phyloP scores from a whole-genome alignment of 352 stramenopile species.

The Thalassiosira mediterranea region DNA sequence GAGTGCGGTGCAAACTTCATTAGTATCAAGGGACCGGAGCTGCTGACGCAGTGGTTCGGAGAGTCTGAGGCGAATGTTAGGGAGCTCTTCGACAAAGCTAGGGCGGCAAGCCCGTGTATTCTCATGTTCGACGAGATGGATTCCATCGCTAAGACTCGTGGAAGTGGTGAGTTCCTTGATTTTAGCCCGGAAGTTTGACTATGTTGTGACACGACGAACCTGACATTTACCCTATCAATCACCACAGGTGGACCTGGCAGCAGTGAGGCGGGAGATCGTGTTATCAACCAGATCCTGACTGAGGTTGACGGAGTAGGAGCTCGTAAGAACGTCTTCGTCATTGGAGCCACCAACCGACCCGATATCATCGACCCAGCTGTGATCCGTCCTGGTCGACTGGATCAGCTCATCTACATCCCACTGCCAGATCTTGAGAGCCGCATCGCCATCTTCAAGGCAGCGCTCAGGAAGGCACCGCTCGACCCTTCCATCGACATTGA shows the following conservation, averaged over 20 bases:
- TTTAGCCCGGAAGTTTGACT: too few relatives aligned
- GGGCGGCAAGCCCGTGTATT: slow-evolving; percentile 94
- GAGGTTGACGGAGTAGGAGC: slow-evolving; percentile 98
- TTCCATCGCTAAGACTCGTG: slow-evolving; percentile 96
- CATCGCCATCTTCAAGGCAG: slow-evolving; percentile 82
- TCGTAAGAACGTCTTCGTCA: slow-evolving; percentile 97
- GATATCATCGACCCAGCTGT: slow-evolving; percentile 98
- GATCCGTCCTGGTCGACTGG: slow-evolving; percentile 93
- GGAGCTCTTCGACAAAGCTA: slow-evolving; percentile 98
- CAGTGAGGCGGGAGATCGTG: slow-evolving; percentile 94
- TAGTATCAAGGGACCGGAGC: slow-evolving; percentile 91
- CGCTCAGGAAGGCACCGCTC: slow-evolving; percentile 84
- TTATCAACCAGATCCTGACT: slow-evolving; percentile 99
- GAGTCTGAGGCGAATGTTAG: slow-evolving; percentile 98
- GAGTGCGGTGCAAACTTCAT: slow-evolving; percentile 97
- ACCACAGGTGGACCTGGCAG: slow-evolving; percentile 86
- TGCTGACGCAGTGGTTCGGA: slow-evolving; percentile 99
- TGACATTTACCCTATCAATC: not conserved
- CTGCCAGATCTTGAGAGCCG: slow-evolving; percentile 86
- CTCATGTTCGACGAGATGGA: slow-evolving; percentile 99
- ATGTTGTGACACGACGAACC: too few relatives aligned
- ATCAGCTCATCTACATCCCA: slow-evolving; percentile 94
- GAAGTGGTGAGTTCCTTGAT: too few relatives aligned
- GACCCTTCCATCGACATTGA: slow-evolving; percentile 79
- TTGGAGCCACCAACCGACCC: too few relatives aligned